Evolutionary conservation across 2,329 filamentous ascomycete genomes (phyloP), one percentile per base, ranked within the genome.

Genomic region (Esteya vermicola): DNA sequence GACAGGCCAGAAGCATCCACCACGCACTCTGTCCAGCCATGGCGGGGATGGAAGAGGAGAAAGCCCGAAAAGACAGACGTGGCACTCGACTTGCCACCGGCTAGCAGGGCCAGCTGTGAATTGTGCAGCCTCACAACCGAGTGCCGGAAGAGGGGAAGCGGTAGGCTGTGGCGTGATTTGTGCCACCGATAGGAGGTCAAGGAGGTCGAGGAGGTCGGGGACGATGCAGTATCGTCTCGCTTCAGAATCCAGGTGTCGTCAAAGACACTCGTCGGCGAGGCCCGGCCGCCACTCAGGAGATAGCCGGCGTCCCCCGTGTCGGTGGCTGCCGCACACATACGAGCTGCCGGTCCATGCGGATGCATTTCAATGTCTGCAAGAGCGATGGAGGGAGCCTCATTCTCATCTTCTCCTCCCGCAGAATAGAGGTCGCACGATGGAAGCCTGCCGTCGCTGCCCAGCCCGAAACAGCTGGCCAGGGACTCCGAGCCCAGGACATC

Each of bases 291-390:
- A 23, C 74, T 68, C 35, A 94, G 63, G 10, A 95, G 58, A 43
- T 68, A 69, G 14, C 72, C 71, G 19, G 59, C 57, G 26, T 65
- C 60, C 2, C 67, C 69, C 6, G 93, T 54, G 36, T 75, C 65
- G 18, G 81, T 88, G 18, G 86, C 64, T 0, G 82, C 81, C 55
- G 91, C 84, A 49, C 84, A 91, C 66, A 89, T 79, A 33, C 79
- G 61, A 37, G 55, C 55, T 4, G 57, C 48, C 19, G 69, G 70
- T 0, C 60, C 60, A 5, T 48, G 49, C 14, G 40, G 37, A 13
- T 42, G 44, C 43, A 47, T n/a, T n/a, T n/a, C n/a, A n/a, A n/a
- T n/a, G n/a, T n/a, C n/a, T n/a, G n/a, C n/a, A n/a, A n/a, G 33
- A 40, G 38, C 39, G 45, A 32, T 25, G 33, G 42, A 40, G 44